phyloP scores from a whole-genome alignment of 2,329 filamentous ascomycete species.

The Colletotrichum sp. region DNA sequence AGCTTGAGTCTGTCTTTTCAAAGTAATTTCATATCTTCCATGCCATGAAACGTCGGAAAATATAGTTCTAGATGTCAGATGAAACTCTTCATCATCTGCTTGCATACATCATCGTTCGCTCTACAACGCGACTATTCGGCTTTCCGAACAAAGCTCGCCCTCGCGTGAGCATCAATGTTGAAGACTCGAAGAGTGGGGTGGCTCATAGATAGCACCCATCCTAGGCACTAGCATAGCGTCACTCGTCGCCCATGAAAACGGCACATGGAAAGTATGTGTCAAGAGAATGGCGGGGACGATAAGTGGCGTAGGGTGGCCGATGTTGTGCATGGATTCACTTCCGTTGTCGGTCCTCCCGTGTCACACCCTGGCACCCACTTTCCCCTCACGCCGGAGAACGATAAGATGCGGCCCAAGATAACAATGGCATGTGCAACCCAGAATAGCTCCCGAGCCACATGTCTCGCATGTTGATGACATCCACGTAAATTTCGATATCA shows the following conservation, averaged over 20 bases:
- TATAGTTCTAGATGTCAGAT: background rate
- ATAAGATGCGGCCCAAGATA: constrained; percentile 5
- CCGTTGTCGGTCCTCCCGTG: background rate
- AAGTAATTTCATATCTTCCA: background rate
- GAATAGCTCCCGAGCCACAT: background rate
- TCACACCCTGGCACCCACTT: background rate
- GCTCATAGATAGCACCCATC: background rate
- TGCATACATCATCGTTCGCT: background rate
- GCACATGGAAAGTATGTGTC: background rate
- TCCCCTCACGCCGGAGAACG: background rate
- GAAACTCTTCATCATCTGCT: background rate
- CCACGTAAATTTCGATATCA: background rate
- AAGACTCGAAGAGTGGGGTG: constrained; percentile 10
- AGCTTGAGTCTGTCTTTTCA: background rate
- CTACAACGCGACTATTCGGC: background rate
- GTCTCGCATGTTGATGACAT: background rate
- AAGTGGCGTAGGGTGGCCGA: background rate
- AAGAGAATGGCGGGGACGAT: background rate
- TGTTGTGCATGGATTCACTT: background rate
- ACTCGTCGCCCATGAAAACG: background rate
- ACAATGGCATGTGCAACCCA: background rate
- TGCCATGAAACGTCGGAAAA: background rate
- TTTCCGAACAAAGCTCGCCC: background rate
- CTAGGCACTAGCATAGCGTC: background rate
- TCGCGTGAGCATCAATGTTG: background rate